Base-by-base conservation (phyloP, 108 stramenopile genomes). In the Cyclotella choctawhatcheeana region DNA sequence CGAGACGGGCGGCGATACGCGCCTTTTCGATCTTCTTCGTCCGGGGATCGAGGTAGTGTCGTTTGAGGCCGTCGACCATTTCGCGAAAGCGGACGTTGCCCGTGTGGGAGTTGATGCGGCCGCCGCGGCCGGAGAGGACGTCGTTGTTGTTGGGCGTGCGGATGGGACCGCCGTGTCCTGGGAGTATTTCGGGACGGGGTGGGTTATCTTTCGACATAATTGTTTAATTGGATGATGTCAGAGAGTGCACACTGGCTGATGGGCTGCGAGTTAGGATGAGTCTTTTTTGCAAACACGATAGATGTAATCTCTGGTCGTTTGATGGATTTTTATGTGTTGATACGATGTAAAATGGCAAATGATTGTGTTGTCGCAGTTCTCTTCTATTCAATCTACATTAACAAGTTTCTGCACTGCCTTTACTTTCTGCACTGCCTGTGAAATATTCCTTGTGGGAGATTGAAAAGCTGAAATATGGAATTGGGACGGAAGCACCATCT, bases 11-110 rank as follows among this genome's bases (percentile, higher is more conserved):
- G 4, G 91, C 92, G 67, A 92, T 92, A 44, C 89, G 82, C 6
- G 91, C 87, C 77, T 96, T 96, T 66, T 90, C 91, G 54, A 87
- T 34, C 72, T 96, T 96, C 50, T 88, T 90, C 35, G 92, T 96
- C 22, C 71, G 65, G 2, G 81, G 82, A 44, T 86, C 84, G 25
- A 94, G 70, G 67, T 96, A 96, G 10, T 82, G 83, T 25, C 83
- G 84, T 63, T 92, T 93, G 58, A 69, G 64, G 5, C 47, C 29
- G 22, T 84, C 71, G 56, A 93, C 86, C 10, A 91, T 72, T 18
- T 89, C 82, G 34, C 95, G 80, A 63, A 92, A 96, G 53, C 82
- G 85, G 48, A 92, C 84, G 70, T 96, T 96, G 25, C 95, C 95
- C 10, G 73, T 27, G 77, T 96, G 95, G 62, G 87, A 82, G 67